phyloP scores from a whole-genome alignment of 2,329 filamentous ascomycete genomes.

The Colletotrichum melonis region DNA sequence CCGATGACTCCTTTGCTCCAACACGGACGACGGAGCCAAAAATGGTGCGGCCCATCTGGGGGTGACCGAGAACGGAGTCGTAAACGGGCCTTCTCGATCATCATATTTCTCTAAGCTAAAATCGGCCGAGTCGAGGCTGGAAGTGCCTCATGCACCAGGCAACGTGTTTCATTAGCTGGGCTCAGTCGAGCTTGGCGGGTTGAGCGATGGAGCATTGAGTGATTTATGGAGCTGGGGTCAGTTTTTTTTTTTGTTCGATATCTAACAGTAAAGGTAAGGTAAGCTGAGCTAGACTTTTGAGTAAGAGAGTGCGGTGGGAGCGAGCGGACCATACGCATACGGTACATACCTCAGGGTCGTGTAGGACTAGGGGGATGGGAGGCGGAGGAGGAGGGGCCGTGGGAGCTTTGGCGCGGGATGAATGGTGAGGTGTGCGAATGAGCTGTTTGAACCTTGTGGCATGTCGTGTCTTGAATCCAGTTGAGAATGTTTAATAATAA shows the following conservation, averaged over 20 bases:
- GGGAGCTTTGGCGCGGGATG: neutral
- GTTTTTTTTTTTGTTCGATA: slow-evolving; percentile 4
- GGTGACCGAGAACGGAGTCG: slow-evolving; percentile 32
- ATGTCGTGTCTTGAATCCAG: slow-evolving; percentile 30
- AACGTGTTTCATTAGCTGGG: slow-evolving; percentile 31
- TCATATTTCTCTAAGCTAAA: slow-evolving; percentile 20
- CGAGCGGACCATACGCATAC: neutral
- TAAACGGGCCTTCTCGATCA: slow-evolving; percentile 33
- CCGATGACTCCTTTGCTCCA: neutral
- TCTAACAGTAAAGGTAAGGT: no score
- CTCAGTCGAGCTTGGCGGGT: slow-evolving; percentile 32
- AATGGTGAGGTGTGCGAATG: slow-evolving; percentile 10
- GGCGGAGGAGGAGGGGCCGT: neutral
- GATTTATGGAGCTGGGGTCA: slow-evolving; percentile 24
- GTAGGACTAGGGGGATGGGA: neutral
- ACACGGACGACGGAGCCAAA: slow-evolving; percentile 12
- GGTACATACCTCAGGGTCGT: neutral
- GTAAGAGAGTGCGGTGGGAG: slow-evolving; percentile 6
- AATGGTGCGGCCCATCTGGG: slow-evolving; percentile 20
- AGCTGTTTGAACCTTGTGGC: slow-evolving; percentile 30
- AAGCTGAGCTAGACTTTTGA: neutral
- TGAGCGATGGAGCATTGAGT: slow-evolving; percentile 32
- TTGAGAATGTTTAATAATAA: slow-evolving; percentile 23
- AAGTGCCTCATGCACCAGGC: slow-evolving; percentile 32
- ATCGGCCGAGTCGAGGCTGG: slow-evolving; percentile 22